A percentile compares a stretch with the other conserved stretches of the same genome.
phyloP scores from a whole-genome alignment of 2,329 filamentous ascomycete species.

The Aspergillus intermedius region DNA sequence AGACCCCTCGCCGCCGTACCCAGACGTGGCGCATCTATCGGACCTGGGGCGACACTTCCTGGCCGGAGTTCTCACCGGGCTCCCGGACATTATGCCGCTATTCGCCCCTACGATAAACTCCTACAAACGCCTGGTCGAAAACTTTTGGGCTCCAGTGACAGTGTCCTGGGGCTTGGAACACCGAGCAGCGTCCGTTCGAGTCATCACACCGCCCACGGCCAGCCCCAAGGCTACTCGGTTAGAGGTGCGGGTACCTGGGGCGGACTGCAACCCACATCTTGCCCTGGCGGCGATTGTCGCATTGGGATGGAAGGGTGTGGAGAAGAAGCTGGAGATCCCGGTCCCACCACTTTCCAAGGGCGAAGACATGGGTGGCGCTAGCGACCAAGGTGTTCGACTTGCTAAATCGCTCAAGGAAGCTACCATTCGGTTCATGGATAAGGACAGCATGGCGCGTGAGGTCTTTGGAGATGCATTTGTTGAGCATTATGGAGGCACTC shows the following conservation, averaged over 20 bases:
- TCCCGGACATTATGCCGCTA: conserved; percentile 93
- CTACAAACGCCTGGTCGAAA: conserved; percentile 96
- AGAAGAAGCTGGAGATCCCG: conserved; percentile 81
- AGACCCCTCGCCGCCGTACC: conserved; percentile 65
- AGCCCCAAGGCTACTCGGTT: conserved; percentile 83
- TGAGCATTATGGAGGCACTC: conserved; percentile 86
- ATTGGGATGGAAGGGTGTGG: conserved; percentile 82
- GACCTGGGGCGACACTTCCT: conserved; percentile 90
- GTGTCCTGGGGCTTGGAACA: conserved; percentile 97
- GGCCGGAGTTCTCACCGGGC: conserved; percentile 77
- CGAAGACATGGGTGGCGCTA: conserved; percentile 66
- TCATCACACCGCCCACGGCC: conserved; percentile 82
- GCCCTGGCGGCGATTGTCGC: conserved; percentile 82
- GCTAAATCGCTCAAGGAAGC: conserved; percentile 84
- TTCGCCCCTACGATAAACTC: conserved; percentile 93
- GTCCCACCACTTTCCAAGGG: conserved; percentile 79
- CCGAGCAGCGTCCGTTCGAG: conserved; percentile 78
- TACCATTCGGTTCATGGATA: conserved; percentile 66
- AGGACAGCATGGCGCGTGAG: conserved; percentile 81
- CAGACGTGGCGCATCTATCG: conserved; percentile 72
- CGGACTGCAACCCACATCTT: conserved; percentile 82
- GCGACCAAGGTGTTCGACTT: conserved; percentile 67
- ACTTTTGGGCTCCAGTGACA: conserved; percentile 97
- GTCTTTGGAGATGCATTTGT: conserved; percentile 94
- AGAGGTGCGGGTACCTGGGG: conserved; percentile 88